Evolutionary conservation across 2,329 filamentous ascomycete genomes (phyloP), one percentile per base, ranked within the genome.

Genomic region (Aspergillus pseudoterreus): DNA sequence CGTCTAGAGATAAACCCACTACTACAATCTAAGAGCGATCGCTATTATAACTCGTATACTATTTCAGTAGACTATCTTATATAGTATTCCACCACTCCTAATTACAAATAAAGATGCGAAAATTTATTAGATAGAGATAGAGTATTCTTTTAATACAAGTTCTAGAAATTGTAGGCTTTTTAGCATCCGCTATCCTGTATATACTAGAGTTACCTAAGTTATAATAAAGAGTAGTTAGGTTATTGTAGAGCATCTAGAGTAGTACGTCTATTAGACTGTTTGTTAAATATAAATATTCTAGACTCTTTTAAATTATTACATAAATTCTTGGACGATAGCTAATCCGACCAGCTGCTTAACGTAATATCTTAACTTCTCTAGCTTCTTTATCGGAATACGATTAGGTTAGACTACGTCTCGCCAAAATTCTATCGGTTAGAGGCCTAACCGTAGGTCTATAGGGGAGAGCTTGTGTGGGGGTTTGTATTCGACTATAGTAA

Each of bases 231-330:
- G 49, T 62, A n/a, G 19, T 52, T 12, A 60, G 61, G 11, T 65
- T 52, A 30, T 66, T 47, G 5, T 60, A 55, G 4, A 51, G 59
- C n/a, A 67, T 50, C 6, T 45, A 30, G 6, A 67, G 57, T 3
- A 53, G 54, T 1, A 66, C 58, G 6, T 48, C n/a, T 0, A 48
- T 52, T 2, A 63, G 27, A 0, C 64, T 60, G 38, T 55, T 67
- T 1, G 60, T 62, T 14, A 67, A 6, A 51, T 60, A 66, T 4
- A 60, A 65, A 42, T 60, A 64, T 47, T 58, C 58, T 3, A 66
- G 52, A 4, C 63, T 58, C 50, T 65, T 55, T 47, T 66, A 47
- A 35, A 67, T 63, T 59, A 67, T 68, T 2, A 65, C 55, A 55
- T 68, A 57, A 44, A 70, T 52, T 63, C 55, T 41, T 68, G 58